Evolutionary conservation across 2,329 filamentous ascomycete species (phyloP), one percentile per base, ranked within the genome.

Genomic region (Diaporthe sp.): DNA sequence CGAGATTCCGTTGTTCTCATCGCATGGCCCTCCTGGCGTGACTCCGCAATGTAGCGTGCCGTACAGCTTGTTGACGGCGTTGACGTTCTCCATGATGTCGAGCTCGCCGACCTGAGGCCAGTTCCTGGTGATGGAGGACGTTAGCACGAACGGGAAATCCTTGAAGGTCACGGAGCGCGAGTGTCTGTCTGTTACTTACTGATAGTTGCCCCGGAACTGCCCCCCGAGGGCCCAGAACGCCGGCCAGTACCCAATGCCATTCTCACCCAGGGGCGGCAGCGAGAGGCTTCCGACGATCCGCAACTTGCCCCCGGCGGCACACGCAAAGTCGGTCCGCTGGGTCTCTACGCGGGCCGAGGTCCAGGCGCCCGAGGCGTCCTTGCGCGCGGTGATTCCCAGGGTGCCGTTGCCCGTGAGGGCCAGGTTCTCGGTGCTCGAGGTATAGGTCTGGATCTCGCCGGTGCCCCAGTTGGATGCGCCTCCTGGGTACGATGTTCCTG

Each of bases 1-100:
- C 47, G 78, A 77, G 13, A 81, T 72, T 12, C 81, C 81, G 67
- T 74, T 76, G 49, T 78, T 77, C 77, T 82, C 81, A 61, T 80
- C 78, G 76, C 81, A 82, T 34, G 78, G 76, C n/a, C 82, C 82
- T n/a, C 80, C 81, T 34, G 81, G 82, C 71, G 78, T 80, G 42
- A 77, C 71, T 37, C 80, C 80, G 78, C 81, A 82, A 71, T 82
- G 81, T 51, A 82, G 73, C 5, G 76, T 78, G 15, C 76, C 79
- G 44, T 75, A 78, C 7, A 78, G 75, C 42, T 70, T 78, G 72
- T 79, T 75, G 25, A 77, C 65, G 25, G 80, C 81, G 75, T 81
- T 82, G 75, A 81, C 78, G 63, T 80, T 81, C 72, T 82, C 81
- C 78, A 82, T 80, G 63, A 82, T 81, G 73, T 82, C 81, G 44